Base-by-base conservation (phyloP, 495 filamentous ascomycete species). In the Penicillium alfredii region DNA sequence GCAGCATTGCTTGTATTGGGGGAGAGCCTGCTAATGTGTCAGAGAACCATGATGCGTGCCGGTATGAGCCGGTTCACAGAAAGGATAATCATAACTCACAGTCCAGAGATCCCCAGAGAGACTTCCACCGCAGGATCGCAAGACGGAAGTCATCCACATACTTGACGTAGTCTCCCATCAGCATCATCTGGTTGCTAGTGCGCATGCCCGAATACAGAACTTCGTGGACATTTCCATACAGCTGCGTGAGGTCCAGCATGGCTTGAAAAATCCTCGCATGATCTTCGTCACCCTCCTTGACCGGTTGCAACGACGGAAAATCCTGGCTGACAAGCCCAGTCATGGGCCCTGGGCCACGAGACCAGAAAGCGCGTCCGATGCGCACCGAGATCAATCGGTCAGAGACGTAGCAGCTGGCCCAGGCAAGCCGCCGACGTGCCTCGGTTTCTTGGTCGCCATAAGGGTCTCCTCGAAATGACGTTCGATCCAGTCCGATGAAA, bases 171-270 rank as follows among this genome's bases (percentile, higher is more conserved):
- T 78, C 69, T 4, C 77, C 77, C 56, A 73, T 76, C 12, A 80
- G 53, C 66, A 80, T 79, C 55, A 78, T 76, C 45, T 79, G 72
- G 48, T 74, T 77, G 40, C 76, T 77, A 21, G 74, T 72, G 16
- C 76, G 74, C 50, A 76, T 78, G 0, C 77, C 77, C 4, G 78
- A 77, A 42, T 82, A 82, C 8, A 81, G 58, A 6, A 82, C 70
- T 44, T 82, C 78, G 35, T 82, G 78, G 1, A 80, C 74, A 58
- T 82, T 82, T 4, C 71, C 71, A 51, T 80, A 80, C n/a, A 82
- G 68, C 45, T 80, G 75, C 0, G 77, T 82, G 7, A 81, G 56
- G 51, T 82, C 78, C 18, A 82, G 49, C 30, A 70, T 76, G 2
- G 78, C 78, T 45, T 82, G 76, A 35, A 78, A 77, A 6, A 80